phyloP scores from a whole-genome alignment of 768 basidiomycete genomes.

The Pulveroboletus sp. region DNA sequence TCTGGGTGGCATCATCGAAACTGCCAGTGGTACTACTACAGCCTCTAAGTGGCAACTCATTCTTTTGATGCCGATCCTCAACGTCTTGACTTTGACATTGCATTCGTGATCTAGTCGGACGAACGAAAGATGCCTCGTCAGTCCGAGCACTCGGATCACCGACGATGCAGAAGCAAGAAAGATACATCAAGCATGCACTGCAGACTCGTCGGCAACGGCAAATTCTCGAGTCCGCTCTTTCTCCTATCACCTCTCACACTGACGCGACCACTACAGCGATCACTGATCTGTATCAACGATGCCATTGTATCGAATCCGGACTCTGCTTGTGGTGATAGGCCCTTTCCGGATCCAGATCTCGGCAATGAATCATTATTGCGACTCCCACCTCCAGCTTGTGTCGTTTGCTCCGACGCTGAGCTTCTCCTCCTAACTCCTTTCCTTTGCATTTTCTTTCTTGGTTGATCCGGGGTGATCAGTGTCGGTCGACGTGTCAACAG shows the following conservation, averaged over 20 bases:
- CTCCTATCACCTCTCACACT: constrained; percentile 11
- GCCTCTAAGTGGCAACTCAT: too few species aligned
- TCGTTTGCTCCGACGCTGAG: background rate
- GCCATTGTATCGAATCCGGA: too few species aligned
- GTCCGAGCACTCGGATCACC: background rate
- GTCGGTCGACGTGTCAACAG: background rate
- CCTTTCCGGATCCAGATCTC: constrained; percentile 2
- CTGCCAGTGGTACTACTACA: too few species aligned
- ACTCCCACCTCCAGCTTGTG: background rate
- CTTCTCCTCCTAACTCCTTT: background rate
- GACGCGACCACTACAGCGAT: constrained; percentile 8
- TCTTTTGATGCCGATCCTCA: too few species aligned
- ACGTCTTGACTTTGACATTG: background rate
- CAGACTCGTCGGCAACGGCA: too few species aligned
- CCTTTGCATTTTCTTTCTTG: background rate
- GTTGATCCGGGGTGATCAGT: background rate
- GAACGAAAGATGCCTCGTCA: background rate
- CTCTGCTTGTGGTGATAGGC: too few species aligned
- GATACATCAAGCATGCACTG: too few species aligned
- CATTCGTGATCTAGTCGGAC: background rate
- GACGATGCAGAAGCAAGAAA: too few species aligned
- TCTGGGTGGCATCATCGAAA: too few species aligned
- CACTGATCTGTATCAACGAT: background rate
- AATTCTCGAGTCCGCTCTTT: background rate
- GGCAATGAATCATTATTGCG: background rate